phyloP scores from a whole-genome alignment of 1,284 basidiomycete genomes.

The Phylloporus sp. region DNA sequence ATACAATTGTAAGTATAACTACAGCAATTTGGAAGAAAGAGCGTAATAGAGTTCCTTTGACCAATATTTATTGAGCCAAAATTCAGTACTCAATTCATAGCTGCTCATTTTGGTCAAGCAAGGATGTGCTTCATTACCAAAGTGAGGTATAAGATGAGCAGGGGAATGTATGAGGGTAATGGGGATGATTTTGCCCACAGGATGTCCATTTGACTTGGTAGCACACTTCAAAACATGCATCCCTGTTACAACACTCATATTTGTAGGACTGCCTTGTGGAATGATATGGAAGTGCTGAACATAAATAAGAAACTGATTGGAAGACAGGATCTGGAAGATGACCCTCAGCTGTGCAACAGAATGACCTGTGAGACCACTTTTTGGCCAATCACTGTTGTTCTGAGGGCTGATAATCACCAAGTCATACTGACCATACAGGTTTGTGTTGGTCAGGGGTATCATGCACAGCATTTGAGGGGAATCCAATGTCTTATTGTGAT shows the following conservation, averaged over 20 bases:
- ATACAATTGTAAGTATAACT: no score
- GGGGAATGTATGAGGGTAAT: not conserved
- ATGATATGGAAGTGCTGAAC: not conserved
- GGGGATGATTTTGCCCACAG: not conserved
- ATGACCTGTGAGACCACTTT: no score
- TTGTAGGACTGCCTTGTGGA: no score
- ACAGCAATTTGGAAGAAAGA: no score
- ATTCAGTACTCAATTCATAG: not conserved
- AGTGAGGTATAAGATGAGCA: slow-evolving; percentile 1
- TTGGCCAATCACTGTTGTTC: no score
- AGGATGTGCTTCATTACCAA: not conserved
- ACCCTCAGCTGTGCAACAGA: no score
- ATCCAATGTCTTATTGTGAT: slow-evolving; percentile 4
- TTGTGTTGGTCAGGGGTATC: not conserved
- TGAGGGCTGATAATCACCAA: no score
- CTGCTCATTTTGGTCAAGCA: not conserved
- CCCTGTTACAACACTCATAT: not conserved
- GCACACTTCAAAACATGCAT: no score
- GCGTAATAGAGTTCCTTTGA: not conserved
- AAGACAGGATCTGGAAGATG: no score
- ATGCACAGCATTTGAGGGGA: not conserved
- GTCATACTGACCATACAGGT: not conserved
- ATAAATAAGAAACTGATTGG: not conserved
- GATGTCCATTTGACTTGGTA: not conserved
- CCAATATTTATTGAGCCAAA: slow-evolving; percentile 1